Conservation (phyloP, 345 rosid genomes). For the Hirschfeldia incana region DNA sequence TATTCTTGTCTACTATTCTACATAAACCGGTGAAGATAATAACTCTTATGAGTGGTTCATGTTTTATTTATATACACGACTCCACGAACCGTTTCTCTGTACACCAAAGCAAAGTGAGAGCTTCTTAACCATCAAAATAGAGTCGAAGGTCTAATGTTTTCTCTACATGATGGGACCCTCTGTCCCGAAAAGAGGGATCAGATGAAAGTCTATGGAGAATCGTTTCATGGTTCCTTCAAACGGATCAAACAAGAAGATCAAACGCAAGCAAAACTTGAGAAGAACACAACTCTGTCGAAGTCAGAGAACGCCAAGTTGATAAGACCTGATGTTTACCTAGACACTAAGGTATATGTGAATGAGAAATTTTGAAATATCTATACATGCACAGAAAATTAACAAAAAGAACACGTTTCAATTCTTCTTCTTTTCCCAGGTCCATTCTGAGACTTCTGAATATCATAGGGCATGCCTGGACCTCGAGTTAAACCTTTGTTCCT, state of each 20-base stretch:
- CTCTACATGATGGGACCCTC: constrained; percentile 16
- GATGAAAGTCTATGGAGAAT: constrained; percentile 17
- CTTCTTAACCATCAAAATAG: constrained; percentile 3
- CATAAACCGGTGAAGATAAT: constrained; percentile 35
- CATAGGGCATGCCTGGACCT: constrained; percentile 58
- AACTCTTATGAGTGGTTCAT: constrained; percentile 25
- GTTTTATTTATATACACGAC: constrained; percentile 9
- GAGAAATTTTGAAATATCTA: neutral
- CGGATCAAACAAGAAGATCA: constrained; percentile 29
- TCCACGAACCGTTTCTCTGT: constrained; percentile 16
- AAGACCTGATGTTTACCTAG: constrained; percentile 21
- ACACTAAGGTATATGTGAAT: constrained; percentile 21
- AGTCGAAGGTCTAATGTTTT: constrained; percentile 26
- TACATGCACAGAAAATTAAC: neutral
- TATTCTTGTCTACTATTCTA: constrained; percentile 34
- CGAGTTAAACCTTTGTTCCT: constrained; percentile 55
- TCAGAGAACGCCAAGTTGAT: constrained; percentile 2
- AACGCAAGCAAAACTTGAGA: constrained; percentile 25
- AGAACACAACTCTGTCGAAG: constrained; percentile 25
- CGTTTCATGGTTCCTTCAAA: constrained; percentile 32
- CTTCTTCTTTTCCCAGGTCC: neutral
- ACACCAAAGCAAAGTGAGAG: constrained; percentile 20
- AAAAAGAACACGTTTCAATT: constrained; percentile 12
- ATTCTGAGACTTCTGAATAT: constrained; percentile 47
- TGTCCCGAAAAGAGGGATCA: constrained; percentile 29